Conservation (phyloP, 495 filamentous ascomycete species). For the Beverwykella pulmonaria region DNA sequence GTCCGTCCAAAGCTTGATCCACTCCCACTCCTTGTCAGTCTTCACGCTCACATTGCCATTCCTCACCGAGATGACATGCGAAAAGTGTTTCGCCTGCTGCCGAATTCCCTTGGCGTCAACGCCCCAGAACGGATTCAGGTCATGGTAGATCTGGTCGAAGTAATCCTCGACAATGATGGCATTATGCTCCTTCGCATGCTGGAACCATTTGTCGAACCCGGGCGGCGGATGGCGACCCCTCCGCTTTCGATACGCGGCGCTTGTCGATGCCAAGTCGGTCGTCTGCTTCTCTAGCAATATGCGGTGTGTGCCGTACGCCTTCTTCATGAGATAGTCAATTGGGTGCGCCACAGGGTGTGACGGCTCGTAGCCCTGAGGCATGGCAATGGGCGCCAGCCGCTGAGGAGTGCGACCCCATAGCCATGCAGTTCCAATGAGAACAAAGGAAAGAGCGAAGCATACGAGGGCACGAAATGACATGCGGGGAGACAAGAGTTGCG, state of each 20-base stretch:
- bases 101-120: constrained; percentile 41
- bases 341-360: constrained; percentile 34
- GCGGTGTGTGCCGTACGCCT: constrained; percentile 31
- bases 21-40: constrained; percentile 34
- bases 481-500: neutral
- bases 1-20: constrained; percentile 42
- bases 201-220: constrained; percentile 44
- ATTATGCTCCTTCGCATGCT: constrained; percentile 40
- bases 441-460: neutral
- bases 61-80: constrained; percentile 38
- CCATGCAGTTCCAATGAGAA: constrained; percentile 20
- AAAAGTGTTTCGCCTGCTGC: constrained; percentile 38
- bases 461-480: neutral
- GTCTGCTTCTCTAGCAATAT: constrained; percentile 41
- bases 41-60: constrained; percentile 39
- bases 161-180: constrained; percentile 46
- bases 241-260: constrained; percentile 41
- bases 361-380: constrained; percentile 13
- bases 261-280: constrained; percentile 33
- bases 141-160: constrained; percentile 50
- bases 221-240: constrained; percentile 48
- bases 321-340: constrained; percentile 43
- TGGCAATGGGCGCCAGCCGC: neutral
- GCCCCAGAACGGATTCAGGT: constrained; percentile 47
- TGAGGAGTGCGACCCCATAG: constrained; percentile 8